These are phyloP conservation scores for Akanthomyces dipterigenus DNA, from an alignment of 2,329 filamentous ascomycete species.

Conservation along the genomic window DNA sequence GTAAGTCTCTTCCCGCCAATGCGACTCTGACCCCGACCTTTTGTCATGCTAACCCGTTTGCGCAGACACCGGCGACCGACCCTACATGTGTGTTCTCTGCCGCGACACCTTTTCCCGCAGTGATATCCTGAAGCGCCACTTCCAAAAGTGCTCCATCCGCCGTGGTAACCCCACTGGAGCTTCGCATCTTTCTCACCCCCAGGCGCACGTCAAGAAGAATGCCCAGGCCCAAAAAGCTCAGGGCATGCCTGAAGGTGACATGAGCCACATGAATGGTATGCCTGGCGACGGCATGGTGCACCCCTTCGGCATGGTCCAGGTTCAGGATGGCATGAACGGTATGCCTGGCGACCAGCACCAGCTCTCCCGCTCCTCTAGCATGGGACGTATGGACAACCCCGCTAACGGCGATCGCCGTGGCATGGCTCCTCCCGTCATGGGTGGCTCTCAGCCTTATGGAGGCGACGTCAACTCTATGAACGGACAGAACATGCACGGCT, in stretches of 20 bases:
- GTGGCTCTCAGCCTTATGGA: constrained; percentile 48
- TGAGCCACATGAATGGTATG: constrained; percentile 56
- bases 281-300: constrained; percentile 51
- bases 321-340: constrained; percentile 52
- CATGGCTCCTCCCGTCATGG: constrained; percentile 46
- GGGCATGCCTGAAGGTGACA: constrained; percentile 45
- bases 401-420: constrained; percentile 48
- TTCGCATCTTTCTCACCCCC: constrained; percentile 88
- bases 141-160: constrained; percentile 96
- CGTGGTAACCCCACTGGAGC: constrained; percentile 93
- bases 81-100: constrained; percentile 97
- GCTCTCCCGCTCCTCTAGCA: constrained; percentile 54
- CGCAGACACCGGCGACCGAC: constrained; percentile 90
- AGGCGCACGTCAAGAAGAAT: constrained; percentile 79
- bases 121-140: constrained; percentile 97
- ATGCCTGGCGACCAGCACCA: constrained; percentile 55
- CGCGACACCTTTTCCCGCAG: constrained; percentile 96
- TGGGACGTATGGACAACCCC: constrained; percentile 50
- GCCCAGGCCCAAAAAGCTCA: constrained; percentile 52
- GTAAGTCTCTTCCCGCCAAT: constrained; percentile 55
- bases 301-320: constrained; percentile 50
- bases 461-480: constrained; percentile 57
- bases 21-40: constrained; percentile 2
- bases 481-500: constrained; percentile 57
- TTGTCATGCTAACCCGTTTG: background rate